Base-by-base conservation (phyloP, 2,329 filamentous ascomycete species). In the Conoideocrella luteorostrata region DNA sequence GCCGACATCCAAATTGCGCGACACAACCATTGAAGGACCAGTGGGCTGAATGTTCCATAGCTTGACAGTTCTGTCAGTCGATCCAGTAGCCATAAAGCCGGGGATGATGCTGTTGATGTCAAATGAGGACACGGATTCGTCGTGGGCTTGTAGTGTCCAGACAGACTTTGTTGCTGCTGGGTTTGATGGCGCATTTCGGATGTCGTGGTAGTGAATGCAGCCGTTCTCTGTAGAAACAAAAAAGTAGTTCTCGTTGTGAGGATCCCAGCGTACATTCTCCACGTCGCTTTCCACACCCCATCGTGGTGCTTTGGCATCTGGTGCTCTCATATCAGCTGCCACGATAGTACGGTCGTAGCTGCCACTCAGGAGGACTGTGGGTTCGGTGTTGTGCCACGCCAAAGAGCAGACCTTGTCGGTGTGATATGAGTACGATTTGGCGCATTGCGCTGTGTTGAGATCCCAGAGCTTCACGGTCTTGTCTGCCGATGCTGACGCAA, bases 391-490 rank as follows among this genome's bases (percentile, higher is more conserved):
- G 70, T 97, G 88, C 93, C 94, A 98, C 52, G 91, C 86, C 45
- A 98, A 71, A 18, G 91, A 88, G 75, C 90, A 98, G 52, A 97
- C 90, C 71, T 98, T 98, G 74, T 96, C 93, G 28, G 88, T 95
- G 69, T 98, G 93, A 68, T 95, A 88, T 13, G 80, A 77, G 74
- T 98, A 98, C 35, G 90, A 96, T 70, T 96, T 93, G 56, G 93
- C 93, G 66, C 89, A 95, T 65, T 84, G 89, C 48, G 86, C 78
- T 3, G 88, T 96, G 70, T 89, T 87, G 50, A 98, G 72, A 63
- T 98, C 93, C 93, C 93, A 98, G 17, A 98, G 78, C 72, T 98
- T 98, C 59, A 97, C 83, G 3, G 93, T 98, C 70, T 90, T 89
- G 70, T 98, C 93, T 17, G 93, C 93, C 1, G 93, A 98, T 2